Conservation (phyloP, 257 asterid genomes). For the Solanum piurae region DNA sequence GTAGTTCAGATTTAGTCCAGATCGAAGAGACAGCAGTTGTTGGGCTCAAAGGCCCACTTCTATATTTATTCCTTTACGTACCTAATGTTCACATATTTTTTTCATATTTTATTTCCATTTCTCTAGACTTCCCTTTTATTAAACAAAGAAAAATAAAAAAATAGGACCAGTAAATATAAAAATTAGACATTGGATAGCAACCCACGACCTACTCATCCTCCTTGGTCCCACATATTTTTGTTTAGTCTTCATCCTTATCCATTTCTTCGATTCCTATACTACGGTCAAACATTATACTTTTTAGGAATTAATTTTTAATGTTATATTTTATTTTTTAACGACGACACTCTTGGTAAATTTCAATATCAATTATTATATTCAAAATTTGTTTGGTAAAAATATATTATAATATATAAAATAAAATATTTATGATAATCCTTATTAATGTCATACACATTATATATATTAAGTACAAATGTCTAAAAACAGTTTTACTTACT, state of each 20-base stretch:
- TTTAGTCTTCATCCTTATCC: conserved; percentile 56
- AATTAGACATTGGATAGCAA: conserved; percentile 10
- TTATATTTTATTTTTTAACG: no score
- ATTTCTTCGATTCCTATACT: neutral
- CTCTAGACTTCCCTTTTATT: neutral
- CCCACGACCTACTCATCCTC: neutral
- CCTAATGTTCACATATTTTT: no score
- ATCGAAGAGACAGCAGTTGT: neutral
- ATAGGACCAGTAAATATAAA: conserved; percentile 7
- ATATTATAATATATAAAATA: neutral
- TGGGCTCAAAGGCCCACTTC: neutral
- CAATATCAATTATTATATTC: neutral
- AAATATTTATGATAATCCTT: neutral
- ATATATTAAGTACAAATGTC: no score
- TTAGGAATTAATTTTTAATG: no score
- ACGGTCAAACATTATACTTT: neutral
- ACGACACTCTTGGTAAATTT: neutral
- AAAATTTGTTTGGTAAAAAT: neutral
- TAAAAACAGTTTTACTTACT: neutral
- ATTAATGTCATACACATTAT: neutral
- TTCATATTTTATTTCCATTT: no score
- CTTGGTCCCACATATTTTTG: conserved; percentile 5
- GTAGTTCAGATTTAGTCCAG: neutral
- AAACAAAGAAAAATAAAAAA: neutral
- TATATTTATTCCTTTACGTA: neutral